A percentile compares a stretch with the other conserved stretches of the same genome.
These are phyloP conservation scores for Avicennia marina DNA, from an alignment of 257 asterid species.

Conservation along the genomic window DNA sequence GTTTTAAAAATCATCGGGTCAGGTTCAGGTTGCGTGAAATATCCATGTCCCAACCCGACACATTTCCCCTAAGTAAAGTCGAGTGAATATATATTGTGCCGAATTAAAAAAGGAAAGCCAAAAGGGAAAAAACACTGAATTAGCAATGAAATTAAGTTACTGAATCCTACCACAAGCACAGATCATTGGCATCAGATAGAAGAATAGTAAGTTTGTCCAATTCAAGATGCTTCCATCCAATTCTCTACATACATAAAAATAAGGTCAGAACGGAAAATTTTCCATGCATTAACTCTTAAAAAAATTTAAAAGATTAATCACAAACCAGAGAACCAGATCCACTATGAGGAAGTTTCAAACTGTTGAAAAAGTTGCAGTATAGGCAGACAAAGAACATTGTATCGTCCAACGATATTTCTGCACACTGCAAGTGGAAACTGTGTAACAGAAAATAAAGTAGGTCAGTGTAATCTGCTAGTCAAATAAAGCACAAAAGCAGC, in stretches of 20 bases:
- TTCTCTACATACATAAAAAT: constrained; percentile 40
- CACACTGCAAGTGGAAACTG: constrained; percentile 71
- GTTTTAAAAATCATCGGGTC: too few species aligned
- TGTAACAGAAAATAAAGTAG: constrained; percentile 22
- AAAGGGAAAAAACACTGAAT: too few species aligned
- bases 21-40: too few species aligned
- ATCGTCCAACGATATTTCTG: constrained; percentile 32
- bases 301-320: constrained; percentile 13
- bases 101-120: too few species aligned
- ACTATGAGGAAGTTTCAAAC: constrained; percentile 43
- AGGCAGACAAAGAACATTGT: constrained; percentile 40
- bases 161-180: constrained; percentile 57
- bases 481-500: constrained; percentile 1
- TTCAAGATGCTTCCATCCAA: constrained; percentile 49
- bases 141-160: too few species aligned
- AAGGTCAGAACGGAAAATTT: constrained; percentile 21
- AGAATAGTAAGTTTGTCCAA: constrained; percentile 49
- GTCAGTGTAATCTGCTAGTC: constrained; percentile 3
- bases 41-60: too few species aligned
- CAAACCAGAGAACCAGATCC: constrained; percentile 57
- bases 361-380: constrained; percentile 49
- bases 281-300: constrained; percentile 2
- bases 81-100: too few species aligned
- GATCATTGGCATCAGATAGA: constrained; percentile 56
- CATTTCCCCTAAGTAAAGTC: too few species aligned